Evolutionary conservation across 2,329 filamentous ascomycete species (phyloP), one percentile per base, ranked within the genome.

Genomic region (Myotisia sp.): DNA sequence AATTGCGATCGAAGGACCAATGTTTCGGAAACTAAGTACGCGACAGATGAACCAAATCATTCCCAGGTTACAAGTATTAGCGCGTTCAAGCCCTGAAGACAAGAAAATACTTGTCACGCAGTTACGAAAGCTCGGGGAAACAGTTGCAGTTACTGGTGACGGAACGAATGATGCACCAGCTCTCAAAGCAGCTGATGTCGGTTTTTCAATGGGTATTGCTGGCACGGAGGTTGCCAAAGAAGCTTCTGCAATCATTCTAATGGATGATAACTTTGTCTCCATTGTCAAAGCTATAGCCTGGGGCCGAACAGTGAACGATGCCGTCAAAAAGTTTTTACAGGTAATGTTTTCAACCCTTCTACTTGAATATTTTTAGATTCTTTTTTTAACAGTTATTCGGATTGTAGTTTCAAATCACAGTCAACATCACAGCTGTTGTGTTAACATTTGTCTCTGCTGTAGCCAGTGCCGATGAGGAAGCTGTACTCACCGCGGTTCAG

Each of bases 371-470:
- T 30, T 17, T 36, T 14, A 29, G 30, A 22, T 12, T 14, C 7
- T 16, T n/a, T n/a, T n/a, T n/a, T n/a, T n/a, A n/a, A 5, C 10
- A 9, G n/a, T 20, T n/a, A 20, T 19, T n/a, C n/a, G n/a, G n/a
- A n/a, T n/a, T n/a, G n/a, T 72, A 51, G 56, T 66, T 66, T 42
- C 63, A 66, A 47, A 71, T 81, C 44, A 81, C 76, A 0, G 86
- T 93, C 61, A 94, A 93, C 65, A 75, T 94, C 44, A 93, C 86
- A 3, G 86, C 86, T 22, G 85, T 93, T 30, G 57, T 82, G n/a
- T 67, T 93, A 35, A 92, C 86, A 0, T 93, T 94, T 48, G 75
- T 93, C 38, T 85, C 84, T n/a, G 81, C 85, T 19, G 81, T 92
- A 8, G 74, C 78, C 20, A 85, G 70, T 54, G 52, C 54, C 0